Percentiles rank a stretch among this genome's conserved stretches.
Conservation (phyloP, 306 rosid genomes). For the Rubus idaeus region DNA sequence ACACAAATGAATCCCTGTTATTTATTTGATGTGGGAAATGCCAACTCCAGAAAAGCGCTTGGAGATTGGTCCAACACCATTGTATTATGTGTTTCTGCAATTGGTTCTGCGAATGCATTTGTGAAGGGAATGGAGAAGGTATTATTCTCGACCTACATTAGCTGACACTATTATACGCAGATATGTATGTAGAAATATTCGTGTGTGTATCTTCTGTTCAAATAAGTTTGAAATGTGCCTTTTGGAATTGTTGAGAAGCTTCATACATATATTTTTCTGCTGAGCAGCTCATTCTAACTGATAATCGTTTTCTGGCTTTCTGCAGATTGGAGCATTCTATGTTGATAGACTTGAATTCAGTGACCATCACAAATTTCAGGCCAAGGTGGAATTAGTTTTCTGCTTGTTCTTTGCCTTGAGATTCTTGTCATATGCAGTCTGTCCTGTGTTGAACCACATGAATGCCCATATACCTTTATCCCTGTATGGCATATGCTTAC, state of each 20-base stretch:
- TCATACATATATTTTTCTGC: not conserved
- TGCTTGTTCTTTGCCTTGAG: not conserved
- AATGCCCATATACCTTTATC: not conserved
- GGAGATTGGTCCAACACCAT: constrained; percentile 39
- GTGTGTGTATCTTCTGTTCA: not conserved
- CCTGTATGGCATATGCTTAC: not conserved
- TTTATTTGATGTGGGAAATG: constrained; percentile 55
- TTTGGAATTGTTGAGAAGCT: constrained; percentile 14
- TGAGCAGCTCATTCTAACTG: constrained; percentile 27
- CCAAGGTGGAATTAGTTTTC: constrained; percentile 40
- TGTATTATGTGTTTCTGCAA: constrained; percentile 75
- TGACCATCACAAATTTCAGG: constrained; percentile 72
- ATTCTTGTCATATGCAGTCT: not conserved
- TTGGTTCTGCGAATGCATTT: constrained; percentile 84
- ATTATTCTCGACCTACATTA: constrained; percentile 15
- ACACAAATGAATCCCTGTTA: constrained; percentile 73
- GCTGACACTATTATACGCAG: not conserved
- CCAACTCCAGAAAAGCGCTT: constrained; percentile 45
- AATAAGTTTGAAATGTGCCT: constrained; percentile 10
- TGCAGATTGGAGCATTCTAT: constrained; percentile 69
- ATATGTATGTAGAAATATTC: not conserved
- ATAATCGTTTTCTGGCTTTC: constrained; percentile 36
- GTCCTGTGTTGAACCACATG: not conserved
- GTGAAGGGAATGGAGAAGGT: constrained; percentile 71
- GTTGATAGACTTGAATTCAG: constrained; percentile 76